Conservation (phyloP, 257 asterid genomes). For the Nemophila menziesii region DNA sequence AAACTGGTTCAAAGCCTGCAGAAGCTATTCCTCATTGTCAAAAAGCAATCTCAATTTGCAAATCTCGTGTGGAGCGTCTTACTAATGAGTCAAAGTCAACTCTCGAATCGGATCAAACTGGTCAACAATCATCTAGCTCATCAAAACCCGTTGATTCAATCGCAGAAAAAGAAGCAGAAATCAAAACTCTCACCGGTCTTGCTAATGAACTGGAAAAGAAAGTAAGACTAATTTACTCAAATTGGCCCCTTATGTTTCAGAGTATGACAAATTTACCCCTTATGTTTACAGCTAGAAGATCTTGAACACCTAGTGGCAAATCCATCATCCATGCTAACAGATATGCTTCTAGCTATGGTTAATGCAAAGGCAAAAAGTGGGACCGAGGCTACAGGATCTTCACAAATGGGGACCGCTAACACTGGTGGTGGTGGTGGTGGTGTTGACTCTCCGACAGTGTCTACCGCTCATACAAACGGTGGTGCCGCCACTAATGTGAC, state of each 20-base stretch:
- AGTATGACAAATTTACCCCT: too few species aligned
- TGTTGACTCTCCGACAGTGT: slow-evolving; percentile 38
- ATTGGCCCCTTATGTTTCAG: too few species aligned
- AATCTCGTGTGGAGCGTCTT: slow-evolving; percentile 59
- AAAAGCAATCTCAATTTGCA: slow-evolving; percentile 70
- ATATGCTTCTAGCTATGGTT: slow-evolving; percentile 41
- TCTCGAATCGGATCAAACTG: slow-evolving; percentile 24
- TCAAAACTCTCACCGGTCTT: slow-evolving; percentile 56
- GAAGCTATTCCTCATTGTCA: slow-evolving; percentile 76
- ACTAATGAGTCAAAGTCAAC: slow-evolving; percentile 29
- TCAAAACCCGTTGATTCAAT: slow-evolving; percentile 26
- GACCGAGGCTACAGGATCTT: slow-evolving; percentile 35
- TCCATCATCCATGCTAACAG: slow-evolving; percentile 66
- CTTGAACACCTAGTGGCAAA: slow-evolving; percentile 65
- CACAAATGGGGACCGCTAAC: slow-evolving; percentile 30
- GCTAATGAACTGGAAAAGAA: slow-evolving; percentile 76
- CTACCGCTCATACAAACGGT: slow-evolving; percentile 58
- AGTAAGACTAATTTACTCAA: slow-evolving; percentile 28
- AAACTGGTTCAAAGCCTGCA: slow-evolving; percentile 75
- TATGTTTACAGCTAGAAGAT: slow-evolving; percentile 74
- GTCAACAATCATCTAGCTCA: slow-evolving; percentile 30
- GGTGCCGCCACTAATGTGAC: slow-evolving; percentile 61
- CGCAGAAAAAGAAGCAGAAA: slow-evolving; percentile 49
- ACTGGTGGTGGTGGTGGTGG: slow-evolving; percentile 35
- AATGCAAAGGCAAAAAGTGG: slow-evolving; percentile 45